Evolutionary conservation across 306 rosid genomes (phyloP), one percentile per base, ranked within the genome.

Genomic region (Ormosia semicastrata): DNA sequence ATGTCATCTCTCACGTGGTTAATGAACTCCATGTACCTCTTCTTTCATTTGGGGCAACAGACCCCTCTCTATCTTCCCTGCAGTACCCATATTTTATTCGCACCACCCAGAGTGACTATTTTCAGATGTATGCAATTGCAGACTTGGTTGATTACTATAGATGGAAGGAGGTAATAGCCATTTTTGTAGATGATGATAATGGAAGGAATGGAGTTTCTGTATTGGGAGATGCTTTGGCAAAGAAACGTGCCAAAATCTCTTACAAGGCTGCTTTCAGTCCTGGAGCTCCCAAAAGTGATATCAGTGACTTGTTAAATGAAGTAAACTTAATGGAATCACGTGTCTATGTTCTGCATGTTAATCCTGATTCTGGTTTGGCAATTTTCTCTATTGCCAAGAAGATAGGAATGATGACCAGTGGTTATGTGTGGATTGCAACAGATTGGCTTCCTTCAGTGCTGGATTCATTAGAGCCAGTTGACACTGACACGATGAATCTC

Each of bases 301-400:
- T 96, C 60, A 78, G 66, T 80, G 91, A 89, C 54, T 83, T 93
- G 89, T 82, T 96, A 72, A 88, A 68, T 57, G 80, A 53, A 46
- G 94, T 96, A 17, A 96, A 96, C 88, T 88, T 92, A 63, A 84
- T 89, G 99, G 98, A 96, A 89, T 96, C 99, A 53, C 90, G 98
- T n/a, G 94, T 96, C 46, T 96, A 81, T 81, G 84, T 96, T 54
- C 88, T 96, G 10, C 98, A 96, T 66, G 99, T 92, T 29, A 93
- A 93, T 82, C 99, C 98, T 34, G 99, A 96, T 89, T 34, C 87
- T 24, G 97, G 98, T 82, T 86, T 95, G 88, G 8, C 11, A 2
- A 36, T 95, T 39, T 93, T 95, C 15, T 60, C 92, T 24, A 50
- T 83, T 17, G 98, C 98, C 4, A 91, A 87, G 84, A 74, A 85